A percentile compares a stretch with the other conserved stretches of the same genome.
Conservation (phyloP, 805 yeast genomes). For the Crinitomyces ghanaensis region DNA sequence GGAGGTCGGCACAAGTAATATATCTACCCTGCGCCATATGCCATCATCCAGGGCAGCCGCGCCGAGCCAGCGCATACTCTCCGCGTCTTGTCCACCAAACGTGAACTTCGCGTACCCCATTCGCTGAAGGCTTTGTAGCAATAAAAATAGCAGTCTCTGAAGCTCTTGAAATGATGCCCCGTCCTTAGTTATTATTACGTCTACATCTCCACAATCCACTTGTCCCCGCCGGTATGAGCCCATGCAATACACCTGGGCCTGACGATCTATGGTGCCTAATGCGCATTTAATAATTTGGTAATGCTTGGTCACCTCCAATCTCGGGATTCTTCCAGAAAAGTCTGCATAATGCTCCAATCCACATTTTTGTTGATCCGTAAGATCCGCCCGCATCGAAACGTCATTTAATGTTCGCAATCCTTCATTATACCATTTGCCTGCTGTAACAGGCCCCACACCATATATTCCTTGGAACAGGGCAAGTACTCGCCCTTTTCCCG, state of each 20-base stretch:
- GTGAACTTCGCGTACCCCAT: constrained; percentile 29
- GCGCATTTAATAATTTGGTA: constrained; percentile 23
- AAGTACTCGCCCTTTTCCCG: constrained; percentile 20
- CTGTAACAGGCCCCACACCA: constrained; percentile 39
- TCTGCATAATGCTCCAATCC: constrained; percentile 40
- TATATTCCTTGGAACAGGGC: constrained; percentile 31
- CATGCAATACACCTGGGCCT: constrained; percentile 30
- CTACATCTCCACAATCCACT: constrained; percentile 41
- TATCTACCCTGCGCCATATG: constrained; percentile 45
- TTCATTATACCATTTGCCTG: constrained; percentile 31
- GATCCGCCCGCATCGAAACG: constrained; percentile 21
- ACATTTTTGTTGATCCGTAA: constrained; percentile 24
- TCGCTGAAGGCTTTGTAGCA: constrained; percentile 20
- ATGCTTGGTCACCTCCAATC: constrained; percentile 36
- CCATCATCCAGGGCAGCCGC: constrained; percentile 21
- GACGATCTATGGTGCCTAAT: constrained; percentile 26
- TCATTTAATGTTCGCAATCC: constrained; percentile 33
- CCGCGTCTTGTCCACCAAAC: constrained; percentile 17
- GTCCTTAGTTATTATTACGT: constrained; percentile 34
- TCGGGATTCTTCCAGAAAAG: constrained; percentile 34
- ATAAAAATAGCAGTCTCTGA: constrained; percentile 13
- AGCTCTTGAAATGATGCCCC: constrained; percentile 21
- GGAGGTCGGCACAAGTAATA: constrained; percentile 35
- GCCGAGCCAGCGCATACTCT: constrained; percentile 24
- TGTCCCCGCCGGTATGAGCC: constrained; percentile 45